Evolutionary conservation across 192 early-diverging fungal species (phyloP).

Genomic region (Entomortierella lignicola): DNA sequence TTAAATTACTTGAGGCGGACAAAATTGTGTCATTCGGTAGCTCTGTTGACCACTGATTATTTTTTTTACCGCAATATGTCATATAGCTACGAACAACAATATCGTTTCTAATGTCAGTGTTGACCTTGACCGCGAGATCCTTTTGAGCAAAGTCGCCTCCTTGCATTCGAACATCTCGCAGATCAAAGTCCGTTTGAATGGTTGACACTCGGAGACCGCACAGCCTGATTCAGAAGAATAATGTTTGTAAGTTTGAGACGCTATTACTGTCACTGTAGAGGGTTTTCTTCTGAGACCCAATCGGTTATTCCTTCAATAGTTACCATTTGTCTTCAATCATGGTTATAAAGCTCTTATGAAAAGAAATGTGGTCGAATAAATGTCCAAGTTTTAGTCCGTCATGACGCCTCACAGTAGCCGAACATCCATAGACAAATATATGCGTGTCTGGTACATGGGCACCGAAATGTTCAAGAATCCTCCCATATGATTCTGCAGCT

Average conservation of each 20-base stretch:
- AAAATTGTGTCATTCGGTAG: too few relatives aligned
- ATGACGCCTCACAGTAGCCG: slow-evolving; percentile 88
- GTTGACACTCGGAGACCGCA: slow-evolving; percentile 72
- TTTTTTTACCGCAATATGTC: slow-evolving; percentile 56
- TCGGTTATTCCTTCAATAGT: neutral
- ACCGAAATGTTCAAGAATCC: slow-evolving; percentile 80
- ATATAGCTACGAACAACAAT: slow-evolving; percentile 74
- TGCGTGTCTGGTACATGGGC: slow-evolving; percentile 56
- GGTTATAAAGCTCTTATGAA: slow-evolving; percentile 74
- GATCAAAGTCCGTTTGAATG: slow-evolving; percentile 69
- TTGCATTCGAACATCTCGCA: slow-evolving; percentile 59
- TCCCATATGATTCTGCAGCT: slow-evolving; percentile 76
- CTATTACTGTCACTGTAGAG: too few relatives aligned
- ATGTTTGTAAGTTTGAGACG: neutral
- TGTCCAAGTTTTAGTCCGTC: slow-evolving; percentile 77
- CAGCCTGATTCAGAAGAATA: slow-evolving; percentile 58
- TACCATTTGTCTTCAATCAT: slow-evolving; percentile 90
- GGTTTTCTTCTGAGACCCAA: neutral
- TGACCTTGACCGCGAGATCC: slow-evolving; percentile 69
- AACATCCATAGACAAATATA: slow-evolving; percentile 92
- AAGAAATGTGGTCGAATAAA: slow-evolving; percentile 85
- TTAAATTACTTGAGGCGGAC: too few relatives aligned
- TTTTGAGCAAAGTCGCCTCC: slow-evolving; percentile 72
- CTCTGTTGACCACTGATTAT: too few relatives aligned
- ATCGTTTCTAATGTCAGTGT: slow-evolving; percentile 66